phyloP scores from a whole-genome alignment of 1,284 basidiomycete species.

The Coniferiporia weirii region DNA sequence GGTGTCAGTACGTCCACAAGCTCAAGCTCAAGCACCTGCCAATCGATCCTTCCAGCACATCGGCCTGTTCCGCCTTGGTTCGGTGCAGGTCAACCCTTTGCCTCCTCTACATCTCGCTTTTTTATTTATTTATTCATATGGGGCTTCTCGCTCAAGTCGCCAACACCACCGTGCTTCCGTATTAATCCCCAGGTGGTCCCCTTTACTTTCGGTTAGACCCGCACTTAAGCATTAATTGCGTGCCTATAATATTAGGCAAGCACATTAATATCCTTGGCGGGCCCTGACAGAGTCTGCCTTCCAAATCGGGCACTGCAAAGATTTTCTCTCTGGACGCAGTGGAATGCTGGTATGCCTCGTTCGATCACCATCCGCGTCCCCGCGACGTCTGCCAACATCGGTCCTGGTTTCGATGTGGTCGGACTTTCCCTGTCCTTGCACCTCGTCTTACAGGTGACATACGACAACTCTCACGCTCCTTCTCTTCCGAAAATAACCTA shows the following conservation, averaged over 20 bases:
- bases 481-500: conserved; percentile 69
- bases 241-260: no score
- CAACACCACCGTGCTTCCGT: neutral
- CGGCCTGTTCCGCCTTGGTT: neutral
- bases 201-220: no score
- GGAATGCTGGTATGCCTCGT: conserved; percentile 3
- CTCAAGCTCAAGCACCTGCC: no score
- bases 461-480: conserved; percentile 28
- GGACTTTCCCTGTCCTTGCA: conserved; percentile 92
- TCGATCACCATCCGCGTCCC: conserved; percentile 79
- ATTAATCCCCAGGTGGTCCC: no score
- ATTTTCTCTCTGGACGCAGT: no score
- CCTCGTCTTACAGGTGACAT: conserved; percentile 71
- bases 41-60: neutral
- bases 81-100: neutral
- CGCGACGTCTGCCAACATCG: conserved; percentile 97
- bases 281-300: no score
- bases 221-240: no score
- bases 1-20: no score
- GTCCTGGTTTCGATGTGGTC: conserved; percentile 98
- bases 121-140: no score
- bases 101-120: no score
- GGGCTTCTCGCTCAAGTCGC: neutral
- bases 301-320: no score
- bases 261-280: no score